Base-by-base conservation (phyloP, 208 protist species). In the Angomonas ambiguus region DNA sequence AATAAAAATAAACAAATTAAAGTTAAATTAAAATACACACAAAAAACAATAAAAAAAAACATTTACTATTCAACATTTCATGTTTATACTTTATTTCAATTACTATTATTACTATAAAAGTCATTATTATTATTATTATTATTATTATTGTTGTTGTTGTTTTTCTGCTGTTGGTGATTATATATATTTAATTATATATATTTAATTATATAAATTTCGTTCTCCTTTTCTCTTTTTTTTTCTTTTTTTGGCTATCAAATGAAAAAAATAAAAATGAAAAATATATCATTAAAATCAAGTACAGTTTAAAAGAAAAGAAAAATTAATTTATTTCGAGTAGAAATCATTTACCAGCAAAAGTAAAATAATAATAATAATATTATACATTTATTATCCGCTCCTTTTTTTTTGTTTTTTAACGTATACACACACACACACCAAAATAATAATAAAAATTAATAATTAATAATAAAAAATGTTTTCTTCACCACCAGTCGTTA, bases 381-480 rank as follows among this genome's bases (percentile, higher is more conserved):
- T n/a, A 45, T 45, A 45, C 8, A 45, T n/a, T 45, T 16, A 45
- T 45, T 45, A n/a, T 16, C 16, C 38, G 8, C 38, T 45, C 16
- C 16, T 45, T 16, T 45, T 45, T 45, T 45, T 16, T 45, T 45
- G 8, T 45, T 45, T 45, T 45, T 45, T 45, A n/a, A 45, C 11
- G 8, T 45, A 45, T 45, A 8, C 8, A n/a, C 38, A 45, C 38
- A 45, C n/a, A n/a, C n/a, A n/a, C n/a, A n/a, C n/a, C n/a, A 45
- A 45, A 45, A 45, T 45, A n/a, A 45, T 45, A 45, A 45, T 45
- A n/a, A 45, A n/a, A 45, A 8, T n/a, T n/a, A 45, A 45, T n/a
- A 45, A 45, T n/a, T n/a, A 45, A 45, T n/a, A 45, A n/a, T 8
- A 45, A 45, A 45, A 45, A 45, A 45, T n/a, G 8, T 45, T 45